A percentile compares a stretch with the other conserved stretches of the same genome.
These are phyloP conservation scores for Medicago ruthenica DNA, from an alignment of 306 rosid genomes.

Conservation along the genomic window DNA sequence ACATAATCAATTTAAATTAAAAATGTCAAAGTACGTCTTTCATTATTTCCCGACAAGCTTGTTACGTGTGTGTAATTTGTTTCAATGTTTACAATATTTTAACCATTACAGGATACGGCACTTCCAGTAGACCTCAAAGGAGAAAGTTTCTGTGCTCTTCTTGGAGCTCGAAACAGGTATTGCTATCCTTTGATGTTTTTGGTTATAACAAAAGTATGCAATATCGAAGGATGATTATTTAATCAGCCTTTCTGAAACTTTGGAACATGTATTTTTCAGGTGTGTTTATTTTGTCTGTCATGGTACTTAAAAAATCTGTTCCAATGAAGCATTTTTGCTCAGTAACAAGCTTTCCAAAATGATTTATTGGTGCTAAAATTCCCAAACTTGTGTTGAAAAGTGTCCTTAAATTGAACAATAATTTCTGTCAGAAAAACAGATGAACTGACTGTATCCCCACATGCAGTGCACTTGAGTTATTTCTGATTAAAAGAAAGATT, in stretches of 20 bases:
- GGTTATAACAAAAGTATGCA: constrained; percentile 31
- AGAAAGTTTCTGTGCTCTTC: constrained; percentile 68
- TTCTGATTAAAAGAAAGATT: constrained; percentile 86
- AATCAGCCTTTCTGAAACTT: constrained; percentile 25
- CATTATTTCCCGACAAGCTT: constrained; percentile 7
- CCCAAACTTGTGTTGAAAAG: neutral
- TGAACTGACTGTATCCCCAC: constrained; percentile 44
- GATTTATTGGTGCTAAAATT: neutral
- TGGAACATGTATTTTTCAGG: constrained; percentile 1
- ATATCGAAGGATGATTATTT: constrained; percentile 13
- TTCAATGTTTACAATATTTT: constrained; percentile 5
- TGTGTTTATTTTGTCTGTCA: constrained; percentile 23
- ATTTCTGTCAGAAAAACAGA: constrained; percentile 6
- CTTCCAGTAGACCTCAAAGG: constrained; percentile 83
- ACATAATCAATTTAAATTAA: constrained; percentile 12
- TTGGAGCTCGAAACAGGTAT: constrained; percentile 89
- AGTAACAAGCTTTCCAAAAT: neutral
- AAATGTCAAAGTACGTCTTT: constrained; percentile 24
- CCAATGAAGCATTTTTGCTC: constrained; percentile 19
- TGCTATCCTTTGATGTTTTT: constrained; percentile 36
- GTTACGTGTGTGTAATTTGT: constrained; percentile 23
- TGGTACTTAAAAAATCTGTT: neutral
- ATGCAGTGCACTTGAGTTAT: constrained; percentile 91
- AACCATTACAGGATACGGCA: constrained; percentile 66
- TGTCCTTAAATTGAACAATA: constrained; percentile 26